Evolutionary conservation across 2,329 filamentous ascomycete genomes (phyloP).

Genomic region (Apiospora koreana): DNA sequence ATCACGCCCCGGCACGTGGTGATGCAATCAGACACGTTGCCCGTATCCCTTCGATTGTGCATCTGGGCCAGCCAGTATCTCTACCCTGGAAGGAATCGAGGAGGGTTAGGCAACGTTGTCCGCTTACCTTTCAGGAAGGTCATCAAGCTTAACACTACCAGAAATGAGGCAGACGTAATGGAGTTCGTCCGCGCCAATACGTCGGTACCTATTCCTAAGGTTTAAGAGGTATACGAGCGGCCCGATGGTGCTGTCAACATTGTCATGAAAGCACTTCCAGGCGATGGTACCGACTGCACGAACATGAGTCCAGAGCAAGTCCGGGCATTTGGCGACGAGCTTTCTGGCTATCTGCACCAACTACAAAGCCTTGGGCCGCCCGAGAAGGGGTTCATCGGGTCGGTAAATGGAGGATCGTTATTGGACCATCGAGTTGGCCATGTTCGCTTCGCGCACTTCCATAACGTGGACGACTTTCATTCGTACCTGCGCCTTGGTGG

Average conservation of each 20-base stretch:
- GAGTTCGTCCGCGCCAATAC: conserved; percentile 3
- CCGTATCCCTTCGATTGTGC: background rate
- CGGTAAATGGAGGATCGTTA: background rate
- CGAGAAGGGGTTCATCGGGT: background rate
- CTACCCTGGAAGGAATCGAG: background rate
- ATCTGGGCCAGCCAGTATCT: background rate
- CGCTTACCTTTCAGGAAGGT: background rate
- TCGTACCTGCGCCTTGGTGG: background rate
- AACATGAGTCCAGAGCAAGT: background rate
- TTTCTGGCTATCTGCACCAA: background rate
- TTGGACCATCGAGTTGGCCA: background rate
- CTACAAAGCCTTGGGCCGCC: background rate
- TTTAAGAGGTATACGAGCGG: background rate
- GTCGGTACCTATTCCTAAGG: background rate
- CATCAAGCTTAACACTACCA: background rate
- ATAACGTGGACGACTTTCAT: conserved; percentile 13
- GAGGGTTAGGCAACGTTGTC: background rate
- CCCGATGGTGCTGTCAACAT: background rate
- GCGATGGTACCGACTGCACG: background rate
- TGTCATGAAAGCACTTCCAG: conserved; percentile 1
- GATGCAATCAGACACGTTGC: background rate
- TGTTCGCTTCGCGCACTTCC: conserved; percentile 5
- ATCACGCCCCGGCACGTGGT: background rate
- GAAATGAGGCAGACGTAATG: background rate
- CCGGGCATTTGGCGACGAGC: background rate